Percentiles rank a stretch among this genome's conserved stretches.
Conservation (phyloP, 2,329 filamentous ascomycete genomes). For the Pseudofabraea citricarpa region DNA sequence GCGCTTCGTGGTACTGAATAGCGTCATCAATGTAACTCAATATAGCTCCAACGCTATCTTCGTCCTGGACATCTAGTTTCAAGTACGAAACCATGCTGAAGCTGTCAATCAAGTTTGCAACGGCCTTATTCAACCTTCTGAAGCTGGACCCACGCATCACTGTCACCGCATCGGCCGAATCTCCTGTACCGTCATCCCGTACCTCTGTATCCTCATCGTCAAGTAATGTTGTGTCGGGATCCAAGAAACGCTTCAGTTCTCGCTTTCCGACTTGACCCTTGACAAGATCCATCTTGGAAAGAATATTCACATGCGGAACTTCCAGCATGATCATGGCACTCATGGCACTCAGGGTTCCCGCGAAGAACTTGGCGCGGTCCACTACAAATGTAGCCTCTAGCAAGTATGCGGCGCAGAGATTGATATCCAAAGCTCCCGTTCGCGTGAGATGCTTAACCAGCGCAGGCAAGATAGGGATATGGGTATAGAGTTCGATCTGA, state of each 20-base stretch:
- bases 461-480: conserved; percentile 85
- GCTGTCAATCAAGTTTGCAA: conserved; percentile 88
- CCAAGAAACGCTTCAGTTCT: conserved; percentile 85
- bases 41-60: conserved; percentile 82
- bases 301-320: conserved; percentile 90
- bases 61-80: conserved; percentile 82
- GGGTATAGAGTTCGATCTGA: conserved; percentile 97
- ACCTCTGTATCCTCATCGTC: conserved; percentile 59
- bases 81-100: conserved; percentile 98
- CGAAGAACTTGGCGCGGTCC: conserved; percentile 95
- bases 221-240: conserved; percentile 76
- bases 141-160: conserved; percentile 83
- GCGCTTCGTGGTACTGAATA: conserved; percentile 88
- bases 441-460: conserved; percentile 78
- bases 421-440: conserved; percentile 78
- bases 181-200: conserved; percentile 44
- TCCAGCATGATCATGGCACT: conserved; percentile 99
- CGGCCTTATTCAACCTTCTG: conserved; percentile 76
- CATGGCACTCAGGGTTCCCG: conserved; percentile 93
- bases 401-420: conserved; percentile 88
- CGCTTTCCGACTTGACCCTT: conserved; percentile 83
- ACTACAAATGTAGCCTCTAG: conserved; percentile 94
- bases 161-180: conserved; percentile 56
- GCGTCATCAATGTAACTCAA: conserved; percentile 92
- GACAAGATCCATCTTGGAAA: conserved; percentile 97